Evolutionary conservation across 108 stramenopile genomes (phyloP).

Genomic region (Ochromonas danica): DNA sequence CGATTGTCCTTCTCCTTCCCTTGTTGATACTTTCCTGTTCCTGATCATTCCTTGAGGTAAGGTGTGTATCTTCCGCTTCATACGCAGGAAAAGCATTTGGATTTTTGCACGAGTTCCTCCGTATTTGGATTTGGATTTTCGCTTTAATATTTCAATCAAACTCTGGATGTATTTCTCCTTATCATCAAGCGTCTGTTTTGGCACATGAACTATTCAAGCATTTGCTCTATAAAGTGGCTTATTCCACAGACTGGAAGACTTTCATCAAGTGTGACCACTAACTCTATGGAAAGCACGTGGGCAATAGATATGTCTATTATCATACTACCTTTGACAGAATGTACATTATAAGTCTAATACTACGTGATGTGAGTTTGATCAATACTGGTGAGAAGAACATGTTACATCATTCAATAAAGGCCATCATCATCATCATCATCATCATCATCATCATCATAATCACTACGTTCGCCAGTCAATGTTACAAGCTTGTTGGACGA

Average conservation of each 20-base stretch:
- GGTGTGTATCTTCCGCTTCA: too few species aligned
- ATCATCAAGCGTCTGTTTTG: not conserved
- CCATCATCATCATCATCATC: too few species aligned
- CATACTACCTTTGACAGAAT: slow-evolving; percentile 1
- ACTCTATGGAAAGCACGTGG: not conserved
- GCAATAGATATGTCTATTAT: slow-evolving; percentile 29
- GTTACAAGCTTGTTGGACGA: too few species aligned
- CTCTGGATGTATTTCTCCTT: not conserved
- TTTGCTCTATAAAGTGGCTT: not conserved
- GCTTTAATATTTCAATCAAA: slow-evolving; percentile 22
- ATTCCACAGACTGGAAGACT: not conserved
- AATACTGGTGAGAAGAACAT: slow-evolving; percentile 25
- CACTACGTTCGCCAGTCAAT: not conserved
- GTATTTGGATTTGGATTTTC: too few species aligned
- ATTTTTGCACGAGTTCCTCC: too few species aligned
- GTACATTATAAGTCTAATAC: too few species aligned
- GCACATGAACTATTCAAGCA: slow-evolving; percentile 9
- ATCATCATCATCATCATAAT: not conserved
- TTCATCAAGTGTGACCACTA: not conserved
- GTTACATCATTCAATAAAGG: not conserved
- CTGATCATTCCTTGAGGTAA: too few species aligned
- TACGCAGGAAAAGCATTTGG: too few species aligned
- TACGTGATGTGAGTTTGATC: not conserved
- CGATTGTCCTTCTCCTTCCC: too few species aligned
- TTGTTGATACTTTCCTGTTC: too few species aligned